A percentile compares a stretch with the other conserved stretches of the same genome.
Conservation (phyloP, 2,329 filamentous ascomycete species). For the Cladobotryum protrusum region DNA sequence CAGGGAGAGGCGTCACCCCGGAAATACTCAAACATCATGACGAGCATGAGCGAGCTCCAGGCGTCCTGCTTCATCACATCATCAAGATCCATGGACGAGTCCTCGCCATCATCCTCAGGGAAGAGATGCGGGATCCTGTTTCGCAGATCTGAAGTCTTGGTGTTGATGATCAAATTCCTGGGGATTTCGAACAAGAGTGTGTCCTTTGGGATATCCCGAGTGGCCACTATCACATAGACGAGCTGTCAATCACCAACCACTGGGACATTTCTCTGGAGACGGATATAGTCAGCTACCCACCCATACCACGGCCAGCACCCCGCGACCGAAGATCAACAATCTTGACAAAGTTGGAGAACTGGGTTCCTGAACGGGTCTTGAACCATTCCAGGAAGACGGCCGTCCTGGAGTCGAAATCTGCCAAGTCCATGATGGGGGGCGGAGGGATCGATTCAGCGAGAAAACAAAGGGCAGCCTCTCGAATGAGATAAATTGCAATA, state of each 20-base stretch:
- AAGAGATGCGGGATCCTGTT: constrained; percentile 51
- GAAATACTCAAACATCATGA: constrained; percentile 71
- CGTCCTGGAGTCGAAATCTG: constrained; percentile 38
- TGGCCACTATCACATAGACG: constrained; percentile 53
- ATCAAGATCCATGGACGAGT: constrained; percentile 32
- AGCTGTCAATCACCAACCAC: not conserved
- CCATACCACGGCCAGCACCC: constrained; percentile 49
- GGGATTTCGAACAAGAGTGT: constrained; percentile 78
- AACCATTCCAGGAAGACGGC: constrained; percentile 50
- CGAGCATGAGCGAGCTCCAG: constrained; percentile 60
- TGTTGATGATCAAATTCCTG: constrained; percentile 61
- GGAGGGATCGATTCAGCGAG: too few relatives aligned
- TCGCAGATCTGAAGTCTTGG: constrained; percentile 64
- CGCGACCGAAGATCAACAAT: constrained; percentile 46
- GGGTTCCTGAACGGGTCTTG: constrained; percentile 42
- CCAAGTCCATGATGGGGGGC: constrained; percentile 7
- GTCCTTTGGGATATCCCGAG: constrained; percentile 61
- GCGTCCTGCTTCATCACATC: constrained; percentile 39
- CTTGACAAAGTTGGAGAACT: constrained; percentile 46
- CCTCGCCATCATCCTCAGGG: constrained; percentile 29
- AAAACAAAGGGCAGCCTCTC: too few relatives aligned
- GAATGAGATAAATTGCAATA: too few relatives aligned
- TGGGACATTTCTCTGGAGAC: not conserved
- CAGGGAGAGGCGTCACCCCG: constrained; percentile 58
- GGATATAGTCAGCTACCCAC: constrained; percentile 26